Percentiles rank a stretch among this genome's conserved stretches.
Conservation (phyloP, 225 moss, liverwort and hornwort genomes). For the Bryoerythrophyllum caledonicum region DNA sequence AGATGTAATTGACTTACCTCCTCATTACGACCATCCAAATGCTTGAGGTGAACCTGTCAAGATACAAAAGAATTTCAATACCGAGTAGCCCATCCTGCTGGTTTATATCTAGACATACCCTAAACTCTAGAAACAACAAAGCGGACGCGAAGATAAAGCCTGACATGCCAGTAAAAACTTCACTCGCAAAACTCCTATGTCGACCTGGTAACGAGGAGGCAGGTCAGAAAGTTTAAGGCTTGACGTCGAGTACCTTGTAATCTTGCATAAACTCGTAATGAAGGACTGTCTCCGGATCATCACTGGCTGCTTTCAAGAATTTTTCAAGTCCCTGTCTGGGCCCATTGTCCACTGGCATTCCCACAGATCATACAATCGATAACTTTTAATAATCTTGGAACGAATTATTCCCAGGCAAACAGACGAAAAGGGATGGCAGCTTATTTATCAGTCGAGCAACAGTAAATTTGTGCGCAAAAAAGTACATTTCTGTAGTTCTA, state of each 20-base stretch:
- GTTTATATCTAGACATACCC: neutral
- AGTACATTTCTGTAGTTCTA: neutral
- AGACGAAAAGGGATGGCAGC: conserved; percentile 10
- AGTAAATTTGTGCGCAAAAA: conserved; percentile 6
- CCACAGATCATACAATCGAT: conserved; percentile 19
- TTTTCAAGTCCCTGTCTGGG: conserved; percentile 90
- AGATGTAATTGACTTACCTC: conserved; percentile 49
- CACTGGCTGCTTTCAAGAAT: conserved; percentile 94
- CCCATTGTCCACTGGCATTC: conserved; percentile 95
- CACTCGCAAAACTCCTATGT: neutral
- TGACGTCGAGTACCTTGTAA: conserved; percentile 74
- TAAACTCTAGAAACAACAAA: conserved; percentile 3
- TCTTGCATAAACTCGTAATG: conserved; percentile 99
- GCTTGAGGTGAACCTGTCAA: conserved; percentile 91
- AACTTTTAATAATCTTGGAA: conserved; percentile 6
- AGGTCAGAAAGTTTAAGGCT: conserved; percentile 7
- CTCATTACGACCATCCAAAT: conserved; percentile 96
- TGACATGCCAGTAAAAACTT: conserved; percentile 10
- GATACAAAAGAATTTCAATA: conserved; percentile 21
- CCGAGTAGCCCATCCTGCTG: conserved; percentile 6
- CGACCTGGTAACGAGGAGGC: neutral
- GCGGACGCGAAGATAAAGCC: conserved; percentile 7
- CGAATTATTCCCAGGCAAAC: neutral
- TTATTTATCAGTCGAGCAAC: conserved; percentile 10
- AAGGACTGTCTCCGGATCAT: conserved; percentile 93